These are phyloP conservation scores for Hippophae rhamnoides DNA, from an alignment of 306 rosid species.

Conservation along the genomic window DNA sequence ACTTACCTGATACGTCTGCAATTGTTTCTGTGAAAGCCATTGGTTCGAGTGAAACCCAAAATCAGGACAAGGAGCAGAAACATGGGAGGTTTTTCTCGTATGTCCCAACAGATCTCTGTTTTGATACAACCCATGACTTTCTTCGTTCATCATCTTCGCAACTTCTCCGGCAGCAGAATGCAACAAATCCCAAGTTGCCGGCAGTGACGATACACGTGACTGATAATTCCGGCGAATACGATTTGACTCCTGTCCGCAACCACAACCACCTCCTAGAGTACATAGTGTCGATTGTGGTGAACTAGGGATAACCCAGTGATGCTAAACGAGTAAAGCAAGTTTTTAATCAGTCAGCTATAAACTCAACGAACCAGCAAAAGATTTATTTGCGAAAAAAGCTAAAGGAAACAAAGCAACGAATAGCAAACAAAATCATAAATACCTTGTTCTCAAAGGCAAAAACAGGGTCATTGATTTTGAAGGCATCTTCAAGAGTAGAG, in stretches of 20 bases:
- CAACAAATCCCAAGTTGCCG: conserved; percentile 57
- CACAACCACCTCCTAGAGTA: conserved; percentile 31
- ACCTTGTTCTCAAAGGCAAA: conserved; percentile 16
- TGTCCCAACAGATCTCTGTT: conserved; percentile 21
- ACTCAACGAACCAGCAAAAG: neutral
- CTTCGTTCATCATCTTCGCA: conserved; percentile 43
- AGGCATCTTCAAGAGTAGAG: conserved; percentile 31
- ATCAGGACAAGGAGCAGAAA: conserved; percentile 20
- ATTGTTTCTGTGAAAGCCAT: conserved; percentile 38
- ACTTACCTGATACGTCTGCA: conserved; percentile 43
- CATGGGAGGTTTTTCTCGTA: conserved; percentile 25
- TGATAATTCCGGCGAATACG: conserved; percentile 47
- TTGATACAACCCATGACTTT: conserved; percentile 9
- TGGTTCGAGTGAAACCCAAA: conserved; percentile 20
- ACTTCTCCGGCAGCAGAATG: conserved; percentile 64
- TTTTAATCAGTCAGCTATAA: neutral
- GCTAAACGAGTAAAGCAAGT: neutral
- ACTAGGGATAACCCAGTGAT: conserved; percentile 24
- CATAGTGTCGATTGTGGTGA: conserved; percentile 72
- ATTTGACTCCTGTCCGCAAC: conserved; percentile 41
- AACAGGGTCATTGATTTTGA: neutral
- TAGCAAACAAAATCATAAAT: too few relatives aligned
- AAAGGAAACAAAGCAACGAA: too few relatives aligned
- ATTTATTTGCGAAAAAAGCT: neutral
- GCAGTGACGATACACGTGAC: conserved; percentile 19